Conservation (phyloP, 1,139 yeast genomes). For the Debaryomyces psychrophilus region DNA sequence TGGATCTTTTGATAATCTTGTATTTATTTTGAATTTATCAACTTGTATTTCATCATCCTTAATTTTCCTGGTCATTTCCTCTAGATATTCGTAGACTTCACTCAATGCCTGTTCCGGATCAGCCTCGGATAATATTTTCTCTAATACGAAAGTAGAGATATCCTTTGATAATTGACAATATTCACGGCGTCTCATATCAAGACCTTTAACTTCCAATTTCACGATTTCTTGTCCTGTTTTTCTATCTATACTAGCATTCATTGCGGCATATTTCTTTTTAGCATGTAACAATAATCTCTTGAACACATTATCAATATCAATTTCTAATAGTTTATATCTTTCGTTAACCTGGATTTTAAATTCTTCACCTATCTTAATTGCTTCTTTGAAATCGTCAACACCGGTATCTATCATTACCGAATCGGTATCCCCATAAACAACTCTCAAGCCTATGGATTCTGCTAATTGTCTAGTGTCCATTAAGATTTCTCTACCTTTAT, state of each 20-base stretch:
- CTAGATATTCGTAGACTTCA: conserved; percentile 74
- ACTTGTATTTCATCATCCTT: conserved; percentile 62
- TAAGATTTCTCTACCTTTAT: conserved; percentile 93
- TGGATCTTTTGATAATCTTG: conserved; percentile 78
- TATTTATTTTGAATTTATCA: conserved; percentile 71
- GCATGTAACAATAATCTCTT: conserved; percentile 84
- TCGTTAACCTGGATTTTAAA: conserved; percentile 88
- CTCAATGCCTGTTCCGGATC: conserved; percentile 80
- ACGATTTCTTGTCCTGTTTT: conserved; percentile 55
- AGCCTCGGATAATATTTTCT: conserved; percentile 68
- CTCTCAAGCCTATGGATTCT: conserved; percentile 78
- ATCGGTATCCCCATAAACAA: conserved; percentile 98
- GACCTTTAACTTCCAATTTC: conserved; percentile 86
- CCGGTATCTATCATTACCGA: conserved; percentile 98
- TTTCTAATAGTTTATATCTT: conserved; percentile 82
- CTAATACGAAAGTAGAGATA: conserved; percentile 73
- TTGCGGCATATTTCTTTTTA: conserved; percentile 98
- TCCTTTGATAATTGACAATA: conserved; percentile 92
- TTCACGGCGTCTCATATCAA: conserved; percentile 97
- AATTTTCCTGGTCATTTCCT: conserved; percentile 59
- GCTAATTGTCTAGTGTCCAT: conserved; percentile 94
- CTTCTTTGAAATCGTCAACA: conserved; percentile 67
- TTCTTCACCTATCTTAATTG: conserved; percentile 79
- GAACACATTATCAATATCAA: conserved; percentile 93
- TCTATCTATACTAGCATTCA: conserved; percentile 56